Evolutionary conservation across 345 rosid species (phyloP).

Genomic region (Pseudoturritis turrita): DNA sequence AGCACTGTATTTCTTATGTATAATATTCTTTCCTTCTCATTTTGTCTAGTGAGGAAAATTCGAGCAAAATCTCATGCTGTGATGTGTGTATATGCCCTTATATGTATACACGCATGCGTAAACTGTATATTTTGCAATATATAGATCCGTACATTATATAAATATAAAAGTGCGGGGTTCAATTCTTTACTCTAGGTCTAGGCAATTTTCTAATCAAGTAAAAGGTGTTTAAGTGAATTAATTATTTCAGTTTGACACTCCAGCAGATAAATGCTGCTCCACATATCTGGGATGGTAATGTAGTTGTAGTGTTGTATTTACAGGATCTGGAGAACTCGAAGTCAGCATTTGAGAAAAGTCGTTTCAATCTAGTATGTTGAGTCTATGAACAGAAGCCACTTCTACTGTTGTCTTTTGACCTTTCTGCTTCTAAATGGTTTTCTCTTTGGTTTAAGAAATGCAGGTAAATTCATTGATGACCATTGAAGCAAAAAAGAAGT

Average conservation of each 20-base stretch:
- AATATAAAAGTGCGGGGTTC: background rate
- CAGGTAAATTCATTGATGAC: slow-evolving; percentile 79
- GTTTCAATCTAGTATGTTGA: slow-evolving; percentile 76
- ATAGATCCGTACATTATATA: background rate
- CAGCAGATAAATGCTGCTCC: background rate
- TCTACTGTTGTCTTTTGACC: background rate
- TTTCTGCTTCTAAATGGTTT: slow-evolving; percentile 29
- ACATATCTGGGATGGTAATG: background rate
- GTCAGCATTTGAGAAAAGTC: slow-evolving; percentile 80
- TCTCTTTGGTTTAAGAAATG: slow-evolving; percentile 55
- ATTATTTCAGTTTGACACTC: background rate
- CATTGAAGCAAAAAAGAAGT: slow-evolving; percentile 82
- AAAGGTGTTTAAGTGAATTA: background rate
- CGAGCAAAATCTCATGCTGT: background rate
- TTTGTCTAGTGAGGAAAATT: background rate
- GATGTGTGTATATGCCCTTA: background rate
- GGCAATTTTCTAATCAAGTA: background rate
- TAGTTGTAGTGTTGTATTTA: background rate
- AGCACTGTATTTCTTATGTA: background rate
- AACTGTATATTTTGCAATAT: background rate
- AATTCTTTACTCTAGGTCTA: background rate
- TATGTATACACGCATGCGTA: background rate
- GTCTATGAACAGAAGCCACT: background rate
- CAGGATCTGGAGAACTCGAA: slow-evolving; percentile 87
- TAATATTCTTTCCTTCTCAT: background rate